phyloP scores from a whole-genome alignment of 371 early-diverging fungal genomes.

The Globomyces sp. region DNA sequence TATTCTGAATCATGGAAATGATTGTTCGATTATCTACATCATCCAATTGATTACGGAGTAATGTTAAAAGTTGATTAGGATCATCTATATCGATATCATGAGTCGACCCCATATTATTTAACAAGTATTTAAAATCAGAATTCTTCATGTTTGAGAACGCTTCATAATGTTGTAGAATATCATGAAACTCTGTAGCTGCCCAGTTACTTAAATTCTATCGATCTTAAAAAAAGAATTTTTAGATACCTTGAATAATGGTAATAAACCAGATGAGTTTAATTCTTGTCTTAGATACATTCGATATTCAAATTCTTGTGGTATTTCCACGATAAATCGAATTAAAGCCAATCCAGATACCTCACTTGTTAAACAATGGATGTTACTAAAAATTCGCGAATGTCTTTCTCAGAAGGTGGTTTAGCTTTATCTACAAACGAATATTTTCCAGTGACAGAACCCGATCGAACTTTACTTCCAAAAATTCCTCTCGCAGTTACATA shows the following conservation, averaged over 20 bases:
- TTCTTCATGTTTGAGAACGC: constrained; percentile 31
- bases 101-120: constrained; percentile 31
- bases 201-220: constrained; percentile 24
- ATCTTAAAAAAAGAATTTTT: constrained; percentile 32
- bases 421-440: constrained; percentile 20
- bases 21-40: constrained; percentile 24
- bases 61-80: constrained; percentile 27
- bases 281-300: constrained; percentile 40
- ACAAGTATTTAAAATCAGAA: constrained; percentile 34
- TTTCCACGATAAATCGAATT: constrained; percentile 36
- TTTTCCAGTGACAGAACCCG: constrained; percentile 10
- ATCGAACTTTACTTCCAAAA: constrained; percentile 39
- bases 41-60: constrained; percentile 22
- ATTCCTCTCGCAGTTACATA: constrained; percentile 35
- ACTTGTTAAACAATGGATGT: neutral
- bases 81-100: constrained; percentile 35
- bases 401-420: constrained; percentile 30
- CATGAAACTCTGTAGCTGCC: neutral
- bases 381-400: constrained; percentile 29
- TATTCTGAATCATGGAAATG: constrained; percentile 29
- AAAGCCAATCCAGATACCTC: constrained; percentile 31
- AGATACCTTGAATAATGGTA: constrained; percentile 19
- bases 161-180: constrained; percentile 34
- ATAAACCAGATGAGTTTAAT: constrained; percentile 34
- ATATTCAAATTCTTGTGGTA: constrained; percentile 40